These are phyloP conservation scores for Phytophthora citricola DNA, from an alignment of 352 stramenopile species.

Conservation along the genomic window DNA sequence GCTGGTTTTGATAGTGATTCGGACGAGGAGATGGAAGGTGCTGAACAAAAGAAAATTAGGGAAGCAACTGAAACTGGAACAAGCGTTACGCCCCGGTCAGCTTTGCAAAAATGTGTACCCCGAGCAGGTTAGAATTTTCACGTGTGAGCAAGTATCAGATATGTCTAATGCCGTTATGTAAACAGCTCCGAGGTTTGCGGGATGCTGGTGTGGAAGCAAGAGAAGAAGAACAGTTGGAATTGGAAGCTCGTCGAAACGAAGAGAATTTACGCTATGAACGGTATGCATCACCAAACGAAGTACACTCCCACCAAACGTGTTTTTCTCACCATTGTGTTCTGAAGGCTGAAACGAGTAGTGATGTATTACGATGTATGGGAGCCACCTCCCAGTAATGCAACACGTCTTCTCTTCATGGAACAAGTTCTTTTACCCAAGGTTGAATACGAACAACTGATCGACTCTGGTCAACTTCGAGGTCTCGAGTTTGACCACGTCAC, in stretches of 20 bases:
- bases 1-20: slow-evolving; percentile 43
- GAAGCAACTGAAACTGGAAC: slow-evolving; percentile 13
- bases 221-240: slow-evolving; percentile 56
- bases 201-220: slow-evolving; percentile 54
- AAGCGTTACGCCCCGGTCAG: slow-evolving; percentile 59
- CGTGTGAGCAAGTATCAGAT: neutral
- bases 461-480: slow-evolving; percentile 71
- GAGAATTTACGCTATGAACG: slow-evolving; percentile 64
- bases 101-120: slow-evolving; percentile 57
- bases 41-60: slow-evolving; percentile 16
- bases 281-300: slow-evolving; percentile 16
- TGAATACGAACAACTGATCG: slow-evolving; percentile 73
- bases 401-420: slow-evolving; percentile 82
- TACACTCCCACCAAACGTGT: neutral
- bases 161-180: slow-evolving; percentile 19
- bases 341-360: slow-evolving; percentile 65
- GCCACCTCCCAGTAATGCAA: slow-evolving; percentile 80
- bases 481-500: slow-evolving; percentile 80
- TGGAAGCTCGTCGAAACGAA: slow-evolving; percentile 55
- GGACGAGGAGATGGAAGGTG: slow-evolving; percentile 26
- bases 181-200: slow-evolving; percentile 47
- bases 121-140: slow-evolving; percentile 36
- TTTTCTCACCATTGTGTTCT: slow-evolving; percentile 6
- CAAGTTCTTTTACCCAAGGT: slow-evolving; percentile 85
- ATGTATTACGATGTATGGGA: slow-evolving; percentile 92